These are phyloP conservation scores for Lactifluus piperatus DNA, from an alignment of 768 basidiomycete species.

Conservation along the genomic window DNA sequence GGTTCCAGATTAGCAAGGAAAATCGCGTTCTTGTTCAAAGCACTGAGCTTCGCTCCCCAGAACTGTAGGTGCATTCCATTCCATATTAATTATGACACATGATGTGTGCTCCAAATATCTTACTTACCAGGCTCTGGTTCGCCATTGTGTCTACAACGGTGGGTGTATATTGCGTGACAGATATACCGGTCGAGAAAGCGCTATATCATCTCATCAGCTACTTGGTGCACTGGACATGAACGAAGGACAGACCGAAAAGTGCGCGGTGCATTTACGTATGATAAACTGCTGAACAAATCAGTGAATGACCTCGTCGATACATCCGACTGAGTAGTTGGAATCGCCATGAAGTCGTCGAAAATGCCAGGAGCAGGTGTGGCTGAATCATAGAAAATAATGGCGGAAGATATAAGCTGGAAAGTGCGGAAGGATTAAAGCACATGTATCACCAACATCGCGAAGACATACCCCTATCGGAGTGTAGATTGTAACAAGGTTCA, in stretches of 20 bases:
- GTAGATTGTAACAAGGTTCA: not conserved
- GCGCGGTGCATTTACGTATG: not conserved
- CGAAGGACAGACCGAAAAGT: not conserved
- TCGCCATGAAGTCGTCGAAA: constrained; percentile 20
- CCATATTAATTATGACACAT: not conserved
- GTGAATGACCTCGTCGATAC: not conserved
- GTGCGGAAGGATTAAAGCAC: not conserved
- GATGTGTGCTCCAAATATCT: not conserved
- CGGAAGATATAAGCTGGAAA: not conserved
- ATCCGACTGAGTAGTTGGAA: not conserved
- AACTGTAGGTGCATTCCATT: not conserved
- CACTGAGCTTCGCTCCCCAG: not conserved
- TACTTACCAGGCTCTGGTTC: not conserved
- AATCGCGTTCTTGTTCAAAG: not conserved
- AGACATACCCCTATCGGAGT: not conserved
- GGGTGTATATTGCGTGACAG: not conserved
- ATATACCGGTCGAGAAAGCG: not conserved
- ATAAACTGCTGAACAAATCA: not conserved
- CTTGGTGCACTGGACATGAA: not conserved
- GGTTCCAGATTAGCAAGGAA: not conserved
- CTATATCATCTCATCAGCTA: not conserved
- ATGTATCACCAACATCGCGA: not conserved
- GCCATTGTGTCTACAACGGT: not conserved
- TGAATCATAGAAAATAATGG: constrained; percentile 16
- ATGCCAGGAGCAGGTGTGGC: constrained; percentile 13